Conservation (phyloP, 2,329 filamentous ascomycete genomes). For the Diplodia intermedia region DNA sequence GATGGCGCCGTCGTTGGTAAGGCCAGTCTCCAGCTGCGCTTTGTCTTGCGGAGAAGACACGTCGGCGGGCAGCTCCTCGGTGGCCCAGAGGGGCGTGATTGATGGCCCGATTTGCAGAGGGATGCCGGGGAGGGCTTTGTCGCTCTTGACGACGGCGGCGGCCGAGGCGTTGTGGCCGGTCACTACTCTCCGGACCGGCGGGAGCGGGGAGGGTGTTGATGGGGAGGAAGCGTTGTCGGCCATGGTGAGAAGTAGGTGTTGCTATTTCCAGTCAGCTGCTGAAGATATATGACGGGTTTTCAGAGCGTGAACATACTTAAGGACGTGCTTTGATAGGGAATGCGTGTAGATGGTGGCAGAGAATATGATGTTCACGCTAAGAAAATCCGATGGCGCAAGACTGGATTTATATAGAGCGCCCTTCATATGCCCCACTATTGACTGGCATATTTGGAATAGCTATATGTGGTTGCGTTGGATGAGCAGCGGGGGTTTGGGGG, state of each 20-base stretch:
- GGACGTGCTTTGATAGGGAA: neutral
- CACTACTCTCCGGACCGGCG: neutral
- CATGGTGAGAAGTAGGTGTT: neutral
- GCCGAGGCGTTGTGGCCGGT: neutral
- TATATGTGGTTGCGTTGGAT: neutral
- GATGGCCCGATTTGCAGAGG: neutral
- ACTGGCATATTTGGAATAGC: neutral
- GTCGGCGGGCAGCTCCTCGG: conserved; percentile 9
- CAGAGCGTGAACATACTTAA: neutral
- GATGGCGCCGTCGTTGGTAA: conserved; percentile 7
- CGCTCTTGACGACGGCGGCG: neutral
- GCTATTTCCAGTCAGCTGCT: neutral
- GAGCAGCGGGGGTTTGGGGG: neutral
- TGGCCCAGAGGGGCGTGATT: neutral
- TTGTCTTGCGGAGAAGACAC: conserved; percentile 2
- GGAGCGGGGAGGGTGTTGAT: neutral
- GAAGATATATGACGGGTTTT: neutral
- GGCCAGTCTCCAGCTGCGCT: neutral
- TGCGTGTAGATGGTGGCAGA: neutral
- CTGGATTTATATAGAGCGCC: neutral
- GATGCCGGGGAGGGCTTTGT: neutral
- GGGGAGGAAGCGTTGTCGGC: neutral
- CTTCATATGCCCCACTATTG: neutral
- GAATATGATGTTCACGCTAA: neutral
- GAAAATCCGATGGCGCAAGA: neutral